These are phyloP conservation scores for Galerina marginata DNA, from an alignment of 768 basidiomycete species.

Conservation along the genomic window DNA sequence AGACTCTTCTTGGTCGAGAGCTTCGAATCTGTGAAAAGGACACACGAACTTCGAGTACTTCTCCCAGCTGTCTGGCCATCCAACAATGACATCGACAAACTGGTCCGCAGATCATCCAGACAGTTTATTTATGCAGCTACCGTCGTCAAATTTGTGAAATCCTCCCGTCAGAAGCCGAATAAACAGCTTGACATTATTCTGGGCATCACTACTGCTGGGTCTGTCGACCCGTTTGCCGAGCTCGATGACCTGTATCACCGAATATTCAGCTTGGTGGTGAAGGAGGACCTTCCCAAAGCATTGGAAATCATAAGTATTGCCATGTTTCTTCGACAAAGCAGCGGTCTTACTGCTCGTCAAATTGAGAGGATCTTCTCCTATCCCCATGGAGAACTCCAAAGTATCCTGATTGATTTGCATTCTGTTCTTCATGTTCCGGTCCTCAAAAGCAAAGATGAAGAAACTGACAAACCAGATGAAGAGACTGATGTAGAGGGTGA, in stretches of 20 bases:
- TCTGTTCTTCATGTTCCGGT: no score
- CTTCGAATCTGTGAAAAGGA: background rate
- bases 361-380: no score
- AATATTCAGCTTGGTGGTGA: background rate
- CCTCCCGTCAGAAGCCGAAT: background rate
- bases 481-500: no score
- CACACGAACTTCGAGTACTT: background rate
- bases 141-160: conserved; percentile 10
- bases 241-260: conserved; percentile 11
- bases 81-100: background rate
- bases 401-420: no score
- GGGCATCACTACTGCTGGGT: background rate
- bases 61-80: conserved; percentile 3
- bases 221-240: conserved; percentile 10
- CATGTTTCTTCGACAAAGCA: no score
- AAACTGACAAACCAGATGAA: no score
- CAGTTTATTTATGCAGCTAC: conserved; percentile 20
- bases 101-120: conserved; percentile 14
- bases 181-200: conserved; percentile 4
- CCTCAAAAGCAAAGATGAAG: no score
- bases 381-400: no score
- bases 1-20: background rate
- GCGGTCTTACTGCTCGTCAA: no score
- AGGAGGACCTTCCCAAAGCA: background rate
- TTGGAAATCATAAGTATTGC: background rate